These are phyloP conservation scores for Zoysia pacifica DNA, from an alignment of 176 grass and related monocot species.

Conservation along the genomic window DNA sequence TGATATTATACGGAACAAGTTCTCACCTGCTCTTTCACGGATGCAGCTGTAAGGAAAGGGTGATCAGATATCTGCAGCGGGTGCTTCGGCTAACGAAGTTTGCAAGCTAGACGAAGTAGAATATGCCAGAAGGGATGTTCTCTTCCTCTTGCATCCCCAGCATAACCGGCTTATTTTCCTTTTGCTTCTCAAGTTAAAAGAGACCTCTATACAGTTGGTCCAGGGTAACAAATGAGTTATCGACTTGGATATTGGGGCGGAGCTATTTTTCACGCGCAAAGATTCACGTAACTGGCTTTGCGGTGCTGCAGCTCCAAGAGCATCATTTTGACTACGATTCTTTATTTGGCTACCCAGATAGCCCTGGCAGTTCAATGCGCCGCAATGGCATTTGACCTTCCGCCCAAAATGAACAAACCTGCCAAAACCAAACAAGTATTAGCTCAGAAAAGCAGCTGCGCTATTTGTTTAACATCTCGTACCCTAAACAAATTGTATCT, in stretches of 20 bases:
- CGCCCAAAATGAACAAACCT: conserved; percentile 97
- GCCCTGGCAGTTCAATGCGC: conserved; percentile 78
- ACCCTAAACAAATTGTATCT: not conserved
- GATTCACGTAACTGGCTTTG: not conserved
- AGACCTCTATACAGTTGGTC: conserved; percentile 60
- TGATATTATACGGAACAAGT: conserved; percentile 34
- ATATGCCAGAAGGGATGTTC: conserved; percentile 34
- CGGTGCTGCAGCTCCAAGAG: not conserved
- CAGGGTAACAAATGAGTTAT: conserved; percentile 48
- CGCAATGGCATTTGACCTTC: conserved; percentile 80
- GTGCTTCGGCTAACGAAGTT: conserved; percentile 8
- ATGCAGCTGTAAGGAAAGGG: not conserved
- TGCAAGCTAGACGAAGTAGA: conserved; percentile 25
- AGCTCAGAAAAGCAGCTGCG: not conserved
- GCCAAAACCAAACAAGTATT: conserved; percentile 9
- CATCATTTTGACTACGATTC: conserved; percentile 32
- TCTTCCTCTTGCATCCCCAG: conserved; percentile 69
- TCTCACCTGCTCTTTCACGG: not conserved
- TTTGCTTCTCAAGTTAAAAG: conserved; percentile 65
- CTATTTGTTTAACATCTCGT: not conserved
- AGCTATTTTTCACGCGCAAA: not conserved
- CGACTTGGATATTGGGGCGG: conserved; percentile 26
- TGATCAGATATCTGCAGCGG: conserved; percentile 19
- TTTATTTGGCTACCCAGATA: conserved; percentile 84
- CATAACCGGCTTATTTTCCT: conserved; percentile 43